These are phyloP conservation scores for Camelina laxa DNA, from an alignment of 345 rosid genomes.

Conservation along the genomic window DNA sequence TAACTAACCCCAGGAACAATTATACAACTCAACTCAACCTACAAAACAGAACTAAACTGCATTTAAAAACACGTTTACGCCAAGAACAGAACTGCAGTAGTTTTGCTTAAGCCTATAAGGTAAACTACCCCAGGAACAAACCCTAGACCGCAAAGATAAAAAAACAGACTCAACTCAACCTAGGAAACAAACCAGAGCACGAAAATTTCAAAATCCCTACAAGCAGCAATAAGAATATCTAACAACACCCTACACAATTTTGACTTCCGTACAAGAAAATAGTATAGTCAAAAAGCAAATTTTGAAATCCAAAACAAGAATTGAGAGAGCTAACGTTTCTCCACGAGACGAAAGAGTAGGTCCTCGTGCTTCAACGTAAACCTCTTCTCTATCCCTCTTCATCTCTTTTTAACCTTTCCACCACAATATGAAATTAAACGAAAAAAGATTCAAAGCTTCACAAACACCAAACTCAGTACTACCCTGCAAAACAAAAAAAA, in stretches of 20 bases:
- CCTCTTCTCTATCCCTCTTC: slow-evolving; percentile 92
- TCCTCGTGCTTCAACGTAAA: slow-evolving; percentile 63
- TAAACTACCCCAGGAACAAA: slow-evolving; percentile 15
- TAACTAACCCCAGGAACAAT: slow-evolving; percentile 14
- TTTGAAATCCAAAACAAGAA: slow-evolving; percentile 1
- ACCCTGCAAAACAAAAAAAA: slow-evolving; percentile 23
- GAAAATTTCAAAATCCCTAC: not conserved
- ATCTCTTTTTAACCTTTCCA: slow-evolving; percentile 40
- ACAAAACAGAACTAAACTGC: not conserved
- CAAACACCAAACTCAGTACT: slow-evolving; percentile 15
- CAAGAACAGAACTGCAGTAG: slow-evolving; percentile 15
- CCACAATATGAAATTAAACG: slow-evolving; percentile 33
- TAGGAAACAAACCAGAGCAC: not conserved
- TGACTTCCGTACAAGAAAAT: not conserved
- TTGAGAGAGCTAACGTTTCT: slow-evolving; percentile 66
- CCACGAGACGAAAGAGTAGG: slow-evolving; percentile 71
- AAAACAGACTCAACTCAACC: not conserved
- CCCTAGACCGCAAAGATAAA: not conserved
- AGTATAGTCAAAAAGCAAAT: not conserved
- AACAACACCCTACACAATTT: not conserved
- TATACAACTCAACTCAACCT: slow-evolving; percentile 4
- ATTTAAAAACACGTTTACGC: not conserved
- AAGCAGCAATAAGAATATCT: not conserved
- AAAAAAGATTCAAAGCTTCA: slow-evolving; percentile 41
- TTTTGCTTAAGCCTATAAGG: not conserved